Evolutionary conservation across 1,284 basidiomycete genomes (phyloP).

Genomic region (Cryptococcus sp.): DNA sequence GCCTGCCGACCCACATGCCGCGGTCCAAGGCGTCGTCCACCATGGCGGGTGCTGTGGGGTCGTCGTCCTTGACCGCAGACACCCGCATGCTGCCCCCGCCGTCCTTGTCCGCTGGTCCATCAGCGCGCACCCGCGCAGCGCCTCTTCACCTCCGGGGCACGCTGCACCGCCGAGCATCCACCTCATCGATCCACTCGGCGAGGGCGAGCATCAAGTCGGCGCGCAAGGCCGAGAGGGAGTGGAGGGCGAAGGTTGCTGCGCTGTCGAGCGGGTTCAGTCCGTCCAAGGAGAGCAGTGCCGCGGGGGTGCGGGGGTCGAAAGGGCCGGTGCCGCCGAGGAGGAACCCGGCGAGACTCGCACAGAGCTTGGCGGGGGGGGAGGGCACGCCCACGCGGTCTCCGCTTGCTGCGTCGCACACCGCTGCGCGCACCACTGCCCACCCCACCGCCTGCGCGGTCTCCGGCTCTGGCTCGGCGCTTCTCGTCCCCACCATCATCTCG

Average conservation of each 20-base stretch:
- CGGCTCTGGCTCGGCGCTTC: neutral
- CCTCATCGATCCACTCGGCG: slow-evolving; percentile 7
- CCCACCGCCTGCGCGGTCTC: neutral
- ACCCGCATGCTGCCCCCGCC: neutral
- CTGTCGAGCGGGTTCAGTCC: slow-evolving; percentile 11
- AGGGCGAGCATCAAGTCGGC: slow-evolving; percentile 18
- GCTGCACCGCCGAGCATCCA: neutral
- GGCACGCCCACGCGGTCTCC: neutral
- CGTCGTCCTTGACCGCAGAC: no score
- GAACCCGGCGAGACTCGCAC: neutral
- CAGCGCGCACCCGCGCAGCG: no score
- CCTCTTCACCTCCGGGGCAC: neutral
- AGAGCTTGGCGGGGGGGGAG: neutral
- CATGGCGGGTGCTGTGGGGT: no score
- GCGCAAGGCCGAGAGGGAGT: slow-evolving; percentile 31
- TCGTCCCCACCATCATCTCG: neutral
- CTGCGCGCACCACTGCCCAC: no score
- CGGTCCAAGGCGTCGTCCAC: no score
- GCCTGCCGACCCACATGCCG: no score
- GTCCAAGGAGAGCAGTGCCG: neutral
- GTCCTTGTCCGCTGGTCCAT: no score
- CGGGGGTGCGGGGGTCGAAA: neutral
- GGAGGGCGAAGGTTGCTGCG: slow-evolving; percentile 35
- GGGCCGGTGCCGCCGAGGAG: neutral
- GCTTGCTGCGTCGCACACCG: neutral